These are phyloP conservation scores for Penicillium sp. DNA, from an alignment of 2,329 filamentous ascomycete species.

Conservation along the genomic window DNA sequence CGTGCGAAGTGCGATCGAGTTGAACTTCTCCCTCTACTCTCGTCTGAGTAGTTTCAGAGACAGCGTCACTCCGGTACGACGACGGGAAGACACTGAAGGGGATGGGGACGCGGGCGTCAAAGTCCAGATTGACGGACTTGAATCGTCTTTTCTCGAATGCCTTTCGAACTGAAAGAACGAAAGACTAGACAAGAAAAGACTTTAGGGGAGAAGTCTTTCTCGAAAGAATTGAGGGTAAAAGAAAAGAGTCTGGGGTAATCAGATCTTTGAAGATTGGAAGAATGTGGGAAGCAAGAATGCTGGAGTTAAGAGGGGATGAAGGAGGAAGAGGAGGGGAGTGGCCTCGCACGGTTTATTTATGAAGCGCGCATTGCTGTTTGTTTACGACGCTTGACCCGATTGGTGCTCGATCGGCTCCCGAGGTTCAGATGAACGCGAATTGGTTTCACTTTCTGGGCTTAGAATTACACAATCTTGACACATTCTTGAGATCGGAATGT, in stretches of 20 bases:
- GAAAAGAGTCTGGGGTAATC: constrained; percentile 19
- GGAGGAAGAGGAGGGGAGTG: constrained; percentile 1
- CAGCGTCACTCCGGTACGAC: constrained; percentile 81
- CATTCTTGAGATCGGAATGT: neutral
- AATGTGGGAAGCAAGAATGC: constrained; percentile 1
- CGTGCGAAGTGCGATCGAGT: constrained; percentile 71
- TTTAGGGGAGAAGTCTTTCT: constrained; percentile 41
- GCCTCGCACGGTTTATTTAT: constrained; percentile 27
- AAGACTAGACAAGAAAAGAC: constrained; percentile 53
- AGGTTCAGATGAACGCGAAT: neutral
- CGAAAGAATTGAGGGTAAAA: constrained; percentile 19
- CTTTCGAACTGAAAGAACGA: constrained; percentile 50
- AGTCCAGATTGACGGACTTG: constrained; percentile 98
- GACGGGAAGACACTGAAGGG: constrained; percentile 99
- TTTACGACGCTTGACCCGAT: constrained; percentile 26
- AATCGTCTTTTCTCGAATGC: constrained; percentile 70
- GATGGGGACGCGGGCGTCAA: constrained; percentile 98
- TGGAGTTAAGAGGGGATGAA: neutral
- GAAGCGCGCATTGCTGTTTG: constrained; percentile 15
- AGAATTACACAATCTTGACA: neutral
- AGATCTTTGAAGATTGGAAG: constrained; percentile 13
- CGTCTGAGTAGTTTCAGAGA: constrained; percentile 66
- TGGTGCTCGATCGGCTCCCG: constrained; percentile 12
- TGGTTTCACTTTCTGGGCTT: neutral
- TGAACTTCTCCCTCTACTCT: constrained; percentile 90